Evolutionary conservation across 441 rosid genomes (phyloP).

Genomic region (Macaranga tanarius): DNA sequence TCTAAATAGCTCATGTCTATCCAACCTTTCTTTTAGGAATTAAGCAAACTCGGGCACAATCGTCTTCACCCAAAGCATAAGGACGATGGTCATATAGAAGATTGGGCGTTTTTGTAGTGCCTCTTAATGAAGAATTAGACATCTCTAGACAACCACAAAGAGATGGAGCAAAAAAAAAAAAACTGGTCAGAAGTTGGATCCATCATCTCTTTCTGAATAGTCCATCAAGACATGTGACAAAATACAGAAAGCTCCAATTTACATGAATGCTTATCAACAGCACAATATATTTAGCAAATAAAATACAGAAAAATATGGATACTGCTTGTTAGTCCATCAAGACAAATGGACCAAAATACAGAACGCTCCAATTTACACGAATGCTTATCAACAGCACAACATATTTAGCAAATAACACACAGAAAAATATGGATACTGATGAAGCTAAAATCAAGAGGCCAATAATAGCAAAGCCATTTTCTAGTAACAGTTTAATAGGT

Average conservation of each 20-base stretch:
- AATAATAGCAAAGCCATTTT: neutral
- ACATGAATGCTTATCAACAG: neutral
- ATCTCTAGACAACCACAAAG: constrained; percentile 44
- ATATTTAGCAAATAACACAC: neutral
- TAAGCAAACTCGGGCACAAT: constrained; percentile 64
- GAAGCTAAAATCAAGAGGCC: neutral
- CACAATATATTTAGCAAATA: neutral
- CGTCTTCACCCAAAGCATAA: constrained; percentile 45
- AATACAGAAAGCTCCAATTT: neutral
- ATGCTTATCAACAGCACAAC: neutral
- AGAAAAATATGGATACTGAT: neutral
- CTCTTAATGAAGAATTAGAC: constrained; percentile 46
- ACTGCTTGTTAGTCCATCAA: neutral
- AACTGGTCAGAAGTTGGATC: neutral
- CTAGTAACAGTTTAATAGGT: neutral
- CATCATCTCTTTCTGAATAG: neutral
- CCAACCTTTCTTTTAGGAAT: constrained; percentile 84
- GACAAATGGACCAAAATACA: neutral
- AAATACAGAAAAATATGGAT: neutral
- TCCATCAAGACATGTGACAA: neutral
- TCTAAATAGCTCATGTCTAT: constrained; percentile 3
- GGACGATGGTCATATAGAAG: constrained; percentile 76
- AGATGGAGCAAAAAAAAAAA: neutral
- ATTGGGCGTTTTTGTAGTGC: constrained; percentile 26
- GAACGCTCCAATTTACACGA: neutral